Evolutionary conservation across 2,329 filamentous ascomycete species (phyloP), one percentile per base, ranked within the genome.

Genomic region (Metarhizium anisopliae): DNA sequence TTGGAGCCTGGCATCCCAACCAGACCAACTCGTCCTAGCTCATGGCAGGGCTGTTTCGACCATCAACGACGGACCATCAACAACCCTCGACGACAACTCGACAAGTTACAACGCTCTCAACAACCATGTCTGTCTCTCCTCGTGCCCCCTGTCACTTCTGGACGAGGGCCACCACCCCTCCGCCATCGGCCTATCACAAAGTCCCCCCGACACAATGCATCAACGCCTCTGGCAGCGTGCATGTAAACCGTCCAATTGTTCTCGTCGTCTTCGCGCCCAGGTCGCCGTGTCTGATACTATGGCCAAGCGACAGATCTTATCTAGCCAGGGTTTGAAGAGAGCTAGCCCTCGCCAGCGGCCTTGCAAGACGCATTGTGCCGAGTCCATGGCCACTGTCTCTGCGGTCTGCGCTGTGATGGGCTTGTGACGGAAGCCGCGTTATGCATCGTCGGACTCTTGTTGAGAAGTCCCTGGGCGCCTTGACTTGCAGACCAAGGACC

Each of bases 221-320:
- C 58, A 57, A 55, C 56, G 53, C 55, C 55, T 47, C 50, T 35
- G 57, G 58, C 60, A 57, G 53, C 59, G 55, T 60, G 60, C 59
- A 61, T 54, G 18, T 16, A 40, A 5, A 29, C 51, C 43, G 51
- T 56, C 60, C 60, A 62, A 61, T 62, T 51, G 54, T 42, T 38
- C 55, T 45, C 55, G 53, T 38, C 53, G 14, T 14, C n/a, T 62
- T 61, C 29, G 60, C 59, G 59, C 59, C 56, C 52, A 50, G 32
- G 7, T n/a, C 30, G 8, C 11, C 16, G 18, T 14, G 10, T 13
- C 50, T 50, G 25, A 14, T 18, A 30, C 32, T 18, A 32, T 38
- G 50, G 54, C 20, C 42, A 45, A 45, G 42, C 43, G 29, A 35
- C 6, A 56, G 36, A 42, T 29, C 35, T 51, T 20, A 40, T 47